phyloP scores from a whole-genome alignment of 805 yeast species.

The Zygosaccharomyces lentus region DNA sequence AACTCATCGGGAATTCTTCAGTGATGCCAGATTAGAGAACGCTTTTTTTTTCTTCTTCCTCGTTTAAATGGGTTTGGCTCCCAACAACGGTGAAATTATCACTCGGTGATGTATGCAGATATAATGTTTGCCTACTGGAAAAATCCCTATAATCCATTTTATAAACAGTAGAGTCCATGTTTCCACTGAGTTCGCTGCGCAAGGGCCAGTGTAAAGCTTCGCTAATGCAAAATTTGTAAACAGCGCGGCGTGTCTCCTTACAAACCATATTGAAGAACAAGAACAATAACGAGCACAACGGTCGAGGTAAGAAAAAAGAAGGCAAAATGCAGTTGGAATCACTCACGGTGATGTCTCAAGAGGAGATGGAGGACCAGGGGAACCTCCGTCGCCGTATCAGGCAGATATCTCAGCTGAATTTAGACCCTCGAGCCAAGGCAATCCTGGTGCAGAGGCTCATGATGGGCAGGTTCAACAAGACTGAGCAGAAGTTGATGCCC shows the following conservation, averaged over 20 bases:
- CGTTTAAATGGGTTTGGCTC: no score
- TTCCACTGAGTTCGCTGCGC: no score
- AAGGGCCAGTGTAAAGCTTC: background rate
- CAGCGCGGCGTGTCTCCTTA: slow-evolving; percentile 1
- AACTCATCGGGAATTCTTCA: no score
- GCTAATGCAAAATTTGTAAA: slow-evolving; percentile 2
- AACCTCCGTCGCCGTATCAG: slow-evolving; percentile 15
- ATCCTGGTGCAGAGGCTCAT: slow-evolving; percentile 54
- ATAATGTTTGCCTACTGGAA: no score
- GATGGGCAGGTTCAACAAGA: slow-evolving; percentile 63
- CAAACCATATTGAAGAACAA: background rate
- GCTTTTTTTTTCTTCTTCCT: no score
- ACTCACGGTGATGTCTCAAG: slow-evolving; percentile 10
- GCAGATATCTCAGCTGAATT: slow-evolving; percentile 16
- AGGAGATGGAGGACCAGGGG: slow-evolving; percentile 17
- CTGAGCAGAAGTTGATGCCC: slow-evolving; percentile 32
- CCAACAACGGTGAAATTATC: no score
- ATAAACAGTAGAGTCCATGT: no score
- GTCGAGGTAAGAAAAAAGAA: background rate
- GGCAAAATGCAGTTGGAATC: slow-evolving; percentile 7
- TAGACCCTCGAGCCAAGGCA: slow-evolving; percentile 18
- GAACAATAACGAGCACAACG: background rate
- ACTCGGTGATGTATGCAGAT: no score
- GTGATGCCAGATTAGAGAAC: no score
- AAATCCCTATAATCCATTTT: no score